A percentile compares a stretch with the other conserved stretches of the same genome.
Evolutionary conservation across 2,329 filamentous ascomycete species (phyloP).

Genomic region (Pseudogymnoascus sp.): DNA sequence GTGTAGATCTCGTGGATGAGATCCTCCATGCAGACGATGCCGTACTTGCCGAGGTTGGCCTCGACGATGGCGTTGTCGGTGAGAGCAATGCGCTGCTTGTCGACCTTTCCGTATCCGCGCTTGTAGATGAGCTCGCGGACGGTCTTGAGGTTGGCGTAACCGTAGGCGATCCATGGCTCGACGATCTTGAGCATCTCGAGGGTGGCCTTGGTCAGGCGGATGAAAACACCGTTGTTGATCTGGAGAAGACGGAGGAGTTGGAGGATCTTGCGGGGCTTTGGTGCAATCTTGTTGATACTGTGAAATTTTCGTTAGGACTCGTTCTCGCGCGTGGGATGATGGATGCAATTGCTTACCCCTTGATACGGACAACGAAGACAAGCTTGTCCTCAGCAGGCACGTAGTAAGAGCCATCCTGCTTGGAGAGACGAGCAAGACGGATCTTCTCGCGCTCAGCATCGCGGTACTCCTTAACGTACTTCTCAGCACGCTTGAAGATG

Average conservation of each 20-base stretch:
- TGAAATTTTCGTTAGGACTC: conserved; percentile 16
- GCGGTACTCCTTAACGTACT: conserved; percentile 99
- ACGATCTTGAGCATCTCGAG: conserved; percentile 96
- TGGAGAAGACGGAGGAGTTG: conserved; percentile 98
- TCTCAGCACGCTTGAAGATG: conserved; percentile 99
- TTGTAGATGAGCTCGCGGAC: conserved; percentile 99
- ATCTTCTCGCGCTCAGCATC: conserved; percentile 98
- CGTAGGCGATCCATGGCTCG: conserved; percentile 98
- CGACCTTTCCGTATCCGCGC: conserved; percentile 97
- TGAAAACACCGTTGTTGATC: conserved; percentile 99
- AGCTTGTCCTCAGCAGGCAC: conserved; percentile 92
- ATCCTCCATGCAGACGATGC: conserved; percentile 99
- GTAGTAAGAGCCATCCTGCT: conserved; percentile 89
- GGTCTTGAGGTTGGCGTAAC: conserved; percentile 98
- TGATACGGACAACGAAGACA: conserved; percentile 98
- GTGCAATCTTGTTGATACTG: conserved; percentile 99
- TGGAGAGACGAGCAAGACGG: conserved; percentile 81
- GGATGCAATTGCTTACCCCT: conserved; percentile 58
- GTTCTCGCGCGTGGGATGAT: conserved; percentile 13
- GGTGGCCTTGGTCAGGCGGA: conserved; percentile 96
- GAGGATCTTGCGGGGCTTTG: conserved; percentile 99
- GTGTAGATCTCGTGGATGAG: conserved; percentile 99
- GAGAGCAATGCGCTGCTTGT: conserved; percentile 94
- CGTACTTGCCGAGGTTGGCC: conserved; percentile 93
- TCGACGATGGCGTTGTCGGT: conserved; percentile 98